Percentiles rank a stretch among this genome's conserved stretches.
Conservation (phyloP, 306 rosid genomes). For the Echinosophora koreensis region DNA sequence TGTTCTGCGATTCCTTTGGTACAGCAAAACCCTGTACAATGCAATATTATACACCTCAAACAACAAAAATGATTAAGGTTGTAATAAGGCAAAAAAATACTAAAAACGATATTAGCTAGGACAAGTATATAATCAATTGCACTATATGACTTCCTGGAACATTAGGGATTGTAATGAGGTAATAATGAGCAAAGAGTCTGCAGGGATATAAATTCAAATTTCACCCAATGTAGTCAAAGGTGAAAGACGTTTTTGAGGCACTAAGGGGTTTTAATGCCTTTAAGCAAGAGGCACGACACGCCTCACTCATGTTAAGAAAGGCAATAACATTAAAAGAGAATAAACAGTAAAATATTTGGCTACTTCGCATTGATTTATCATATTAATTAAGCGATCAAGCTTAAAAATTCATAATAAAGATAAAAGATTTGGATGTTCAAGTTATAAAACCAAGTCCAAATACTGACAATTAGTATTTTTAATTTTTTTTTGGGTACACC, state of each 20-base stretch:
- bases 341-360: not conserved
- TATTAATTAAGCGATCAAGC: not conserved
- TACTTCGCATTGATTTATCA: not conserved
- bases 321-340: not conserved
- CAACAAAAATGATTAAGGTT: slow-evolving; percentile 19
- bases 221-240: slow-evolving; percentile 14
- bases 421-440: not conserved
- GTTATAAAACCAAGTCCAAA: not conserved
- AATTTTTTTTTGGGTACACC: not conserved
- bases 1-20: slow-evolving; percentile 77
- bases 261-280: slow-evolving; percentile 2
- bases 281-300: not conserved
- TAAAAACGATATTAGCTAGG: not conserved
- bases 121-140: slow-evolving; percentile 17
- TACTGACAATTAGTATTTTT: not conserved
- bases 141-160: slow-evolving; percentile 27
- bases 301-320: not conserved
- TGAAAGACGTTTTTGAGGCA: not conserved
- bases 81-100: not conserved
- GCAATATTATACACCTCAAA: slow-evolving; percentile 52
- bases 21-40: slow-evolving; percentile 88
- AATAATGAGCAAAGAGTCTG: not conserved
- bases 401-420: not conserved
- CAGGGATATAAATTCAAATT: slow-evolving; percentile 12
- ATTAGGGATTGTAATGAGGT: slow-evolving; percentile 9